These are phyloP conservation scores for Ceratobasidium sp. DNA, from an alignment of 1,284 basidiomycete genomes.

Conservation along the genomic window DNA sequence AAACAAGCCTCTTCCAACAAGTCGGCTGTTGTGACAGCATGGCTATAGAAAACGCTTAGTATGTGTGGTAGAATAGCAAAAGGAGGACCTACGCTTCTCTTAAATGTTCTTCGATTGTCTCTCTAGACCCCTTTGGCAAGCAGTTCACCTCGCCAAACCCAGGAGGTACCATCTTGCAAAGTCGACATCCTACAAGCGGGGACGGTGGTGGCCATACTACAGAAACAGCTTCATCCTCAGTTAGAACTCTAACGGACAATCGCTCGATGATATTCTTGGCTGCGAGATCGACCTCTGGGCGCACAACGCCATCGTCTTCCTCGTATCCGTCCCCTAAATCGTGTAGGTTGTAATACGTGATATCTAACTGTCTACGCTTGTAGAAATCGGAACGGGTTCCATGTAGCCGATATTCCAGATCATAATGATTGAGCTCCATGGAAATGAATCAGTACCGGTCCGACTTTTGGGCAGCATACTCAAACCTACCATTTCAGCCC, in stretches of 20 bases:
- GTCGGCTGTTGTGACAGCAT: background rate
- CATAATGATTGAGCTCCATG: background rate
- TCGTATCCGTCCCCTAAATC: background rate
- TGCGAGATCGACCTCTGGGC: background rate
- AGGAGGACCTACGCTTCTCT: background rate
- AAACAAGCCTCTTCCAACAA: background rate
- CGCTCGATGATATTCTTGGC: background rate
- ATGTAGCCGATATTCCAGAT: background rate
- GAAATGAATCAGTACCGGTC: background rate
- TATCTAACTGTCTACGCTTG: background rate
- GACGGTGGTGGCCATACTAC: background rate
- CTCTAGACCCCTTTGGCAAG: conserved; percentile 7
- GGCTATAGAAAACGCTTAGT: background rate
- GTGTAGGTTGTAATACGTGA: conserved; percentile 1
- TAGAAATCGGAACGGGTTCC: background rate
- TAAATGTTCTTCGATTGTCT: conserved; percentile 28
- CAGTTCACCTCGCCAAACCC: background rate
- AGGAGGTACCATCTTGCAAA: conserved; percentile 2
- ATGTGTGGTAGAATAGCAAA: background rate
- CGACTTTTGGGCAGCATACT: background rate
- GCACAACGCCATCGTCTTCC: background rate
- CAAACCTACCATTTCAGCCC: conserved; percentile 19
- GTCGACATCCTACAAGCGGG: background rate
- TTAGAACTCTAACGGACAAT: background rate
- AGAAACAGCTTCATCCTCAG: conserved; percentile 1